A percentile compares a stretch with the other conserved stretches of the same genome.
phyloP scores from a whole-genome alignment of 306 rosid genomes.

The Rosa multiflora region DNA sequence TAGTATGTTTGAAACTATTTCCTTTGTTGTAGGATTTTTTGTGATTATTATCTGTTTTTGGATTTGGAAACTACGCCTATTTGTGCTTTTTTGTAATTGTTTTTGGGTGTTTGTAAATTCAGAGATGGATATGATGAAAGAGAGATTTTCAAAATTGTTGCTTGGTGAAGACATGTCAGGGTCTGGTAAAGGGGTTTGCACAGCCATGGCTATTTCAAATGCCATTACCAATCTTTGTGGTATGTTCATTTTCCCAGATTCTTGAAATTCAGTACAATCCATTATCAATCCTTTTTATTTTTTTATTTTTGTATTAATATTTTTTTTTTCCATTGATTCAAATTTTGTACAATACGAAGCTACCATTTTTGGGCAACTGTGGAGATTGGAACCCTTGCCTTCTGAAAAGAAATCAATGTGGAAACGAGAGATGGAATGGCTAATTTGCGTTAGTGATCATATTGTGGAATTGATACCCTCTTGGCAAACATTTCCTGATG shows the following conservation, averaged over 20 bases:
- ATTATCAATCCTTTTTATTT: no score
- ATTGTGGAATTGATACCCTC: constrained; percentile 52
- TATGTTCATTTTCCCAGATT: constrained; percentile 13
- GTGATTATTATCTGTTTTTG: constrained; percentile 7
- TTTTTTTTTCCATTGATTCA: not conserved
- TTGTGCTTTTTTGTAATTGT: not conserved
- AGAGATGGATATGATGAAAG: constrained; percentile 63
- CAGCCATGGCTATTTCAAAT: constrained; percentile 55
- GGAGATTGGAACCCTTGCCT: constrained; percentile 57
- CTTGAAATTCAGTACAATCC: not conserved
- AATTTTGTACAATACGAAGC: constrained; percentile 25
- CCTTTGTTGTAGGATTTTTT: not conserved
- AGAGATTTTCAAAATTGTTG: constrained; percentile 56
- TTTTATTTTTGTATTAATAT: no score
- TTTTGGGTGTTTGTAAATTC: constrained; percentile 3
- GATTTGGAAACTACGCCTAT: not conserved
- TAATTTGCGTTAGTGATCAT: constrained; percentile 53
- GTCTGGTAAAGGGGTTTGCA: constrained; percentile 58
- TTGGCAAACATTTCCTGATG: constrained; percentile 60
- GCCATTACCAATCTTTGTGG: constrained; percentile 66
- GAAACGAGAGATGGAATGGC: constrained; percentile 63
- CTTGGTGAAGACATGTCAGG: constrained; percentile 71
- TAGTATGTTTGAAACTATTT: not conserved
- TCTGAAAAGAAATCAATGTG: constrained; percentile 55
- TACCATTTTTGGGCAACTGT: constrained; percentile 55